Percentiles rank a stretch among this genome's conserved stretches.
phyloP scores from a whole-genome alignment of 176 grass and related monocot species.

The Eleusine coracana region DNA sequence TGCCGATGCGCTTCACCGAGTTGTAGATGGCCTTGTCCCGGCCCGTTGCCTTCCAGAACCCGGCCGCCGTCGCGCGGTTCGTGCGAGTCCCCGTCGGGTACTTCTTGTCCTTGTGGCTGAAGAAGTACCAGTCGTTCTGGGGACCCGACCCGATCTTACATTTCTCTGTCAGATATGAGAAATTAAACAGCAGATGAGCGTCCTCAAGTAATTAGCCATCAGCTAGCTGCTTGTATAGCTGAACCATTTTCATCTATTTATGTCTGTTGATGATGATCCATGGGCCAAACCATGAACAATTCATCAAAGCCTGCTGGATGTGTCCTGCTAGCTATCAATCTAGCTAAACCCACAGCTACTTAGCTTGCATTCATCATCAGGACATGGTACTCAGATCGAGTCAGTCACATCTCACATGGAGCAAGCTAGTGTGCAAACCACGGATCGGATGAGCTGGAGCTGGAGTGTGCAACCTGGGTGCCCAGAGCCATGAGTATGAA shows the following conservation, averaged over 20 bases:
- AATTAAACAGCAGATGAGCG: too few species aligned
- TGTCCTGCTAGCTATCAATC: neutral
- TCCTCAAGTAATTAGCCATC: too few species aligned
- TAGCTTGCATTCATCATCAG: neutral
- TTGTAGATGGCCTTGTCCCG: constrained; percentile 97
- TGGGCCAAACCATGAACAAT: neutral
- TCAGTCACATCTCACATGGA: neutral
- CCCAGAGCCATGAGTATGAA: neutral
- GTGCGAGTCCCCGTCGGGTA: constrained; percentile 96
- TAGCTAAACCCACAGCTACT: neutral
- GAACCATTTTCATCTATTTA: too few species aligned
- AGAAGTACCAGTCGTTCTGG: constrained; percentile 99
- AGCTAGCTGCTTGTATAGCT: too few species aligned
- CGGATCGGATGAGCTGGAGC: neutral
- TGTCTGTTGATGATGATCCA: neutral
- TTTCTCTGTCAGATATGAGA: constrained; percentile 74
- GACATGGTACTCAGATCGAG: neutral
- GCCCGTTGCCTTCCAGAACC: constrained; percentile 98
- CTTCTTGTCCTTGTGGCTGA: constrained; percentile 99
- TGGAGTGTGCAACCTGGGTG: neutral
- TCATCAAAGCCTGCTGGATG: neutral
- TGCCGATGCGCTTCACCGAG: constrained; percentile 80
- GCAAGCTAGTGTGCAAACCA: neutral
- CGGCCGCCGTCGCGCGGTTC: constrained; percentile 83
- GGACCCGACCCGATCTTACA: constrained; percentile 90